Base-by-base conservation (phyloP, 2,329 filamentous ascomycete species). In the Boeremia exigua region DNA sequence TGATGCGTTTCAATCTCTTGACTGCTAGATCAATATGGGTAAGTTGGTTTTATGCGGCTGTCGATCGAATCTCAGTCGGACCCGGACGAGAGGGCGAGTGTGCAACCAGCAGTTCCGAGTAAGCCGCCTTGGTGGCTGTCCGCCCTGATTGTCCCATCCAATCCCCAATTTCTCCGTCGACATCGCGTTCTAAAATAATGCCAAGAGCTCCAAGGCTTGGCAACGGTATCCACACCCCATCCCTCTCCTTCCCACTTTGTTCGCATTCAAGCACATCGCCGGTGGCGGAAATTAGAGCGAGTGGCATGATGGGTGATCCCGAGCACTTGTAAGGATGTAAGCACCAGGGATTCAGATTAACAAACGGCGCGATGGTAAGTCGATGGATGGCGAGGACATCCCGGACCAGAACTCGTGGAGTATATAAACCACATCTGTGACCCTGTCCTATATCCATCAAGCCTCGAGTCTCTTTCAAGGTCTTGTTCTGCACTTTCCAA, bases 151-250 rank as follows among this genome's bases (percentile, higher is more conserved):
- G 15, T 34, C 27, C 29, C 46, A 42, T 48, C 62, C 64, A 68
- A 67, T 68, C 60, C 53, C 56, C 56, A 61, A 58, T 68, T 68
- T 67, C 60, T 68, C 64, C 66, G 62, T 61, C 33, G 38, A 38
- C 30, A 19, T 51, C 17, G 45, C 49, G 27, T 37, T 9, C 29
- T 44, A 42, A 37, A n/a, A 33, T 23, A 14, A 15, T 40, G 53
- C 53, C 53, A 55, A 55, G 53, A 4, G 12, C 8, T 17, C 6
- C 6, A 29, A 9, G 17, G 15, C 47, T 51, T 56, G 53, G 47
- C 53, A 33, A 15, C 2, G 1, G 36, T 38, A 23, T 51, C 53
- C 47, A 56, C 47, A 58, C 45, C 25, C 37, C 48, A 46, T 55
- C 46, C 37, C 37, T 58, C 45, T 45, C 48, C 47, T 55, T 61